Percentiles rank a stretch among this genome's conserved stretches.
These are phyloP conservation scores for Brasilioporus rufonigricans DNA, from an alignment of 768 basidiomycete species.

Conservation along the genomic window DNA sequence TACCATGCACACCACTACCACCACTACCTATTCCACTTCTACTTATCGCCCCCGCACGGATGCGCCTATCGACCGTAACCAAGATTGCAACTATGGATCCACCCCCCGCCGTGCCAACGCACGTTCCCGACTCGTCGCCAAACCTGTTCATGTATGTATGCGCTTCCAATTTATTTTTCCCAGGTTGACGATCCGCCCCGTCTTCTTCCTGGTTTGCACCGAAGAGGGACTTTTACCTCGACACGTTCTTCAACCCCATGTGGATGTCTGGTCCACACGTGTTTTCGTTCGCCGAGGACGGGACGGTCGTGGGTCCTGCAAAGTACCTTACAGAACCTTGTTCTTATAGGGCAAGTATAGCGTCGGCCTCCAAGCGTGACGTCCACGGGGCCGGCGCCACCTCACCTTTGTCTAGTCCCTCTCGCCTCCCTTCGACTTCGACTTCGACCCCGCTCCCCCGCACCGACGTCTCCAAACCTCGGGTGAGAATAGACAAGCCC, in stretches of 20 bases:
- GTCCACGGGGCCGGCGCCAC: no score
- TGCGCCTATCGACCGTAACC: neutral
- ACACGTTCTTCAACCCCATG: constrained; percentile 43
- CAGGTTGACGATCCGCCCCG: neutral
- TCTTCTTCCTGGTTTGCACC: neutral
- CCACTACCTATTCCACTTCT: neutral
- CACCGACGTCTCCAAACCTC: neutral
- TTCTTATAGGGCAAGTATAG: neutral
- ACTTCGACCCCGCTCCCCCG: neutral
- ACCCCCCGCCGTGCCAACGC: neutral
- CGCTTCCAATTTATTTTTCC: neutral
- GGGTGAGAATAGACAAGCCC: constrained; percentile 10
- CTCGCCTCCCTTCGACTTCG: neutral
- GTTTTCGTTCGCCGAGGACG: constrained; percentile 21
- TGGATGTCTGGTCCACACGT: constrained; percentile 32
- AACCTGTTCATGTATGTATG: neutral
- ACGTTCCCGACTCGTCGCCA: neutral
- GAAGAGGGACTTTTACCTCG: constrained; percentile 44
- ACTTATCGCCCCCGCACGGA: neutral
- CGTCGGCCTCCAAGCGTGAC: neutral
- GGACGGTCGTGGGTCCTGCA: constrained; percentile 12
- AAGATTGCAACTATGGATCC: neutral
- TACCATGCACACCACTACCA: neutral
- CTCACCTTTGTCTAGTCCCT: no score
- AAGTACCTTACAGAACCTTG: neutral